These are phyloP conservation scores for Prunus armeniaca DNA, from an alignment of 306 rosid genomes.

Conservation along the genomic window DNA sequence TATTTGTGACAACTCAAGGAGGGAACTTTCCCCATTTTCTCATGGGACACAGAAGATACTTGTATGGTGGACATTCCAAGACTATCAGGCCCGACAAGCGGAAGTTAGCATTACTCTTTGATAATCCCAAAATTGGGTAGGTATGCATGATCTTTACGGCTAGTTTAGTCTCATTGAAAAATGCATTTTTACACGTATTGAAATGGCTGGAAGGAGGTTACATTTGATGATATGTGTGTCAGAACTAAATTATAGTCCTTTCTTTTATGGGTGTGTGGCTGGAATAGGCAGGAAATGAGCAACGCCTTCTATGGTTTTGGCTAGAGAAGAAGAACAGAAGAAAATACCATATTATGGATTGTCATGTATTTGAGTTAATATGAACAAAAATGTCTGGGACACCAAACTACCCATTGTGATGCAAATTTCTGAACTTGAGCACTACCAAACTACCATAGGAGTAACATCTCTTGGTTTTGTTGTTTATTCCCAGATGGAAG, in stretches of 20 bases:
- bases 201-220: neutral
- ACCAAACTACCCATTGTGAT: neutral
- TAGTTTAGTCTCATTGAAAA: conserved; percentile 15
- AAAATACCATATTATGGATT: neutral
- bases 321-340: neutral
- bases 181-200: neutral
- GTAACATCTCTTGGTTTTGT: conserved; percentile 17
- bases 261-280: neutral
- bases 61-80: conserved; percentile 90
- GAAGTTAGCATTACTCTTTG: conserved; percentile 78
- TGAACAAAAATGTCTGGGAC: neutral
- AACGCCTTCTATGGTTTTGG: neutral
- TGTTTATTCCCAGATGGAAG: conserved; percentile 70
- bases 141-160: conserved; percentile 13
- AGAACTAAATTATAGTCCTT: neutral
- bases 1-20: conserved; percentile 97
- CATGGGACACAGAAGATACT: conserved; percentile 93
- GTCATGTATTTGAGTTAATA: neutral
- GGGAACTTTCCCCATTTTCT: conserved; percentile 98
- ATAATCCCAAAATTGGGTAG: conserved; percentile 88
- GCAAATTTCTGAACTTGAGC: neutral
- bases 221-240: neutral
- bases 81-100: conserved; percentile 97
- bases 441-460: neutral
- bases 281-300: neutral